Base-by-base conservation (phyloP, 2,329 filamentous ascomycete species). In the Colletotrichum magnum region DNA sequence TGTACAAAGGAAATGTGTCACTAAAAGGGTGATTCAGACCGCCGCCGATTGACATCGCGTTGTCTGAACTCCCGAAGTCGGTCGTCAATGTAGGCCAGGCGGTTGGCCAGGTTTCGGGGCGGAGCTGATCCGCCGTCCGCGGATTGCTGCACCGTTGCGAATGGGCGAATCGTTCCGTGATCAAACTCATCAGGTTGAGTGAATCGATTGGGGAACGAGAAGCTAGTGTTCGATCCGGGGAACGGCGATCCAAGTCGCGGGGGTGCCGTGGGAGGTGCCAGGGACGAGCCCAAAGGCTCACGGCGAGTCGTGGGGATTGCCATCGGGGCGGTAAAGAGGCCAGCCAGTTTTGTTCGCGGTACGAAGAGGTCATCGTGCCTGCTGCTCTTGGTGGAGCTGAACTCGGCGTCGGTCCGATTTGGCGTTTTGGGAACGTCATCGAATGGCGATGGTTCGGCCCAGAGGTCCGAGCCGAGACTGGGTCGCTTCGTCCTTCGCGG, bases 221-320 rank as follows among this genome's bases (percentile, higher is more conserved):
- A 67, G 76, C 86, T 89, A 13, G 85, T 82, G 64, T 77, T 81
- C 10, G 82, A 76, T 41, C 82, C 82, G 7, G 83, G 80, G 71
- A 91, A 91, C 0, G 89, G 89, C 5, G 89, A 91, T 36, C 89
- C 87, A 4, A 91, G 82, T 6, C 88, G 84, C 15, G 83, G 81
- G 48, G 84, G 85, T 1, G 79, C 77, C 1, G 77, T 75, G 6
- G 82, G 79, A 73, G 75, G 72, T 70, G 67, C 50, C 26, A 61
- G 71, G 21, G 64, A 68, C 12, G 26, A 12, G 7, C 50, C 41
- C 9, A 51, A 24, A 4, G 71, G 59, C 36, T 69, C 58, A 0
- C 58, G 15, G 9, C 58, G 58, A 15, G 58, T 13, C 6, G 45
- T 43, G 13, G 68, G 68, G n/a, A 70, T 64, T 15, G 43, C 18